Evolutionary conservation across 108 stramenopile species (phyloP).

Genomic region (Nitzschia sp.): DNA sequence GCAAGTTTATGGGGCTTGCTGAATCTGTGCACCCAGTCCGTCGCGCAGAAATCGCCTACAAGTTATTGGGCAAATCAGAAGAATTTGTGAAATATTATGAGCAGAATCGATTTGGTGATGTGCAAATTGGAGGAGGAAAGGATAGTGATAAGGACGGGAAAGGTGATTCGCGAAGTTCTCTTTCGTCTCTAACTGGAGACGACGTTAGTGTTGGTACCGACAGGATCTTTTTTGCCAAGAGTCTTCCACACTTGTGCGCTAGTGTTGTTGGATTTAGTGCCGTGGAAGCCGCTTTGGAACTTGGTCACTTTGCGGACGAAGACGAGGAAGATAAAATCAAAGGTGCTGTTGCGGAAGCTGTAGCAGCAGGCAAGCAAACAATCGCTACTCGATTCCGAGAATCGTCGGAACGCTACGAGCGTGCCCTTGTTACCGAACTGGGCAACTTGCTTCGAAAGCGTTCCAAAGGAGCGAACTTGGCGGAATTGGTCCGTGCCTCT

Average conservation of each 20-base stretch:
- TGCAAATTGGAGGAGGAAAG: constrained; percentile 64
- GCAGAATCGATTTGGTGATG: constrained; percentile 88
- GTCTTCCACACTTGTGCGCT: constrained; percentile 83
- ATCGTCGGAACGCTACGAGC: constrained; percentile 84
- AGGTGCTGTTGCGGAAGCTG: constrained; percentile 26
- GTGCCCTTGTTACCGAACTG: constrained; percentile 77
- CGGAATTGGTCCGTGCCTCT: constrained; percentile 78
- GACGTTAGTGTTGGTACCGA: constrained; percentile 88
- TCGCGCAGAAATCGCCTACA: constrained; percentile 85
- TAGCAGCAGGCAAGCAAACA: constrained; percentile 29
- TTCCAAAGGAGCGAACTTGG: constrained; percentile 69
- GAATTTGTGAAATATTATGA: constrained; percentile 90
- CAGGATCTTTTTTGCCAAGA: constrained; percentile 87
- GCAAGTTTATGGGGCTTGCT: constrained; percentile 65
- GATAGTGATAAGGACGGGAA: constrained; percentile 54
- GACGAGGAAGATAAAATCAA: constrained; percentile 61
- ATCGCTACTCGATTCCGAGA: constrained; percentile 76
- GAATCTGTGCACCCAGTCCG: constrained; percentile 91
- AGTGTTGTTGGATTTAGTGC: constrained; percentile 89
- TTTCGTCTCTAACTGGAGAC: constrained; percentile 87
- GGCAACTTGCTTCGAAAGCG: constrained; percentile 75
- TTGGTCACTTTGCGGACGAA: constrained; percentile 81
- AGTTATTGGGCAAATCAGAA: constrained; percentile 71
- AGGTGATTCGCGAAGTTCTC: constrained; percentile 63
- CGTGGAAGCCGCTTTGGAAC: constrained; percentile 85